Evolutionary conservation across 768 basidiomycete species (phyloP).

Genomic region (Trametes maxima): DNA sequence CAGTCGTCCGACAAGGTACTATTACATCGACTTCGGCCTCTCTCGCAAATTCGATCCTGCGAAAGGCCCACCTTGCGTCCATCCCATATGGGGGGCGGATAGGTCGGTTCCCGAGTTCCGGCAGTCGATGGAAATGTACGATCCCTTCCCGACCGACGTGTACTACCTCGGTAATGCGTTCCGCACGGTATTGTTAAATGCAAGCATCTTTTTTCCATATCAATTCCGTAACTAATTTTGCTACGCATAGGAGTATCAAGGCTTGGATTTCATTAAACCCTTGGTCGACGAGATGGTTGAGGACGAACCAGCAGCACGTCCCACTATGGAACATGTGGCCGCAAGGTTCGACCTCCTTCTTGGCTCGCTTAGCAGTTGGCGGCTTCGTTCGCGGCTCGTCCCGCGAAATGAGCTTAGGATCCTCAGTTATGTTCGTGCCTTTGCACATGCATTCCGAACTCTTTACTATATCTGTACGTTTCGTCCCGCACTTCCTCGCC

Average conservation of each 20-base stretch:
- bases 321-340: constrained; percentile 24
- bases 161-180: constrained; percentile 26
- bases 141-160: constrained; percentile 30
- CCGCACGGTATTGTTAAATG: constrained; percentile 9
- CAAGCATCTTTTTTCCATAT: neutral
- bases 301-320: constrained; percentile 28
- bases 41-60: constrained; percentile 31
- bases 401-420: neutral
- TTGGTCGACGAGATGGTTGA: constrained; percentile 31
- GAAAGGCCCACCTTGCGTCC: constrained; percentile 28
- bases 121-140: constrained; percentile 4
- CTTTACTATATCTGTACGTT: neutral
- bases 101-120: constrained; percentile 28
- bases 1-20: constrained; percentile 28
- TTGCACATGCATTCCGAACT: constrained; percentile 8
- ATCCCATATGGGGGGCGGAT: constrained; percentile 19
- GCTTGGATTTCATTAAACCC: constrained; percentile 28
- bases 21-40: constrained; percentile 30
- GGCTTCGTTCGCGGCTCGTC: neutral
- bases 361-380: neutral
- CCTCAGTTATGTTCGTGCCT: neutral
- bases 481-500: neutral
- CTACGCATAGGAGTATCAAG: constrained; percentile 10
- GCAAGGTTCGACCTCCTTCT: constrained; percentile 15
- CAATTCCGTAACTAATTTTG: neutral